Evolutionary conservation across 2,329 filamentous ascomycete species (phyloP).

Genomic region (Colletotrichum orbiculare): DNA sequence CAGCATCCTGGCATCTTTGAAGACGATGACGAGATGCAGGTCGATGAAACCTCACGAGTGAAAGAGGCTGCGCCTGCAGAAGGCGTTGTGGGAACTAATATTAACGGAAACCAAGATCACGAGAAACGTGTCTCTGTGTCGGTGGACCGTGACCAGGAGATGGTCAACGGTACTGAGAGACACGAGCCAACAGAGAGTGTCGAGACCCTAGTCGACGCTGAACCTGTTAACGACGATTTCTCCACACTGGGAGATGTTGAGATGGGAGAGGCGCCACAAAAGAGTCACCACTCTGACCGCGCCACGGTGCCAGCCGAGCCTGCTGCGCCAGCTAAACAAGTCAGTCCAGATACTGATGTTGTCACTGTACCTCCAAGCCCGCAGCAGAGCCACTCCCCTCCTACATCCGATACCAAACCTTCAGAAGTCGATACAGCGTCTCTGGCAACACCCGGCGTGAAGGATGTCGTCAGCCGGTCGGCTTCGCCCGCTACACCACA

Average conservation of each 20-base stretch:
- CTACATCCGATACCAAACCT: constrained; percentile 61
- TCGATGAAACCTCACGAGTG: constrained; percentile 1
- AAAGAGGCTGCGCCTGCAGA: background rate
- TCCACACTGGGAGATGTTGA: constrained; percentile 43
- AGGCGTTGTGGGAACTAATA: background rate
- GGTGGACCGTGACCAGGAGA: background rate
- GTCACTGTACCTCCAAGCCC: constrained; percentile 56
- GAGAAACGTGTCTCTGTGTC: too few species aligned
- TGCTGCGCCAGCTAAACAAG: constrained; percentile 41
- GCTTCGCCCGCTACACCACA: constrained; percentile 44
- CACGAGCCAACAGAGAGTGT: background rate
- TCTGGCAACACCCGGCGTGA: constrained; percentile 31
- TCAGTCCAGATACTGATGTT: constrained; percentile 56
- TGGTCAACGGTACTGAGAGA: background rate
- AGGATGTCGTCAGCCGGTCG: constrained; percentile 45
- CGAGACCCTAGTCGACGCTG: background rate
- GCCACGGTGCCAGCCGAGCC: constrained; percentile 37
- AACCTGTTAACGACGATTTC: constrained; percentile 23
- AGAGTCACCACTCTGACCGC: constrained; percentile 37
- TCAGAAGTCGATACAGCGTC: constrained; percentile 58
- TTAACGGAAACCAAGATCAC: background rate
- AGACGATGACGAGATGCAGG: constrained; percentile 17
- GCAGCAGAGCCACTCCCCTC: constrained; percentile 60
- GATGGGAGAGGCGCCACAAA: constrained; percentile 45
- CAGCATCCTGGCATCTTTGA: constrained; percentile 43